These are phyloP conservation scores for Tylopilus subfusipes DNA, from an alignment of 768 basidiomycete species.

Conservation along the genomic window DNA sequence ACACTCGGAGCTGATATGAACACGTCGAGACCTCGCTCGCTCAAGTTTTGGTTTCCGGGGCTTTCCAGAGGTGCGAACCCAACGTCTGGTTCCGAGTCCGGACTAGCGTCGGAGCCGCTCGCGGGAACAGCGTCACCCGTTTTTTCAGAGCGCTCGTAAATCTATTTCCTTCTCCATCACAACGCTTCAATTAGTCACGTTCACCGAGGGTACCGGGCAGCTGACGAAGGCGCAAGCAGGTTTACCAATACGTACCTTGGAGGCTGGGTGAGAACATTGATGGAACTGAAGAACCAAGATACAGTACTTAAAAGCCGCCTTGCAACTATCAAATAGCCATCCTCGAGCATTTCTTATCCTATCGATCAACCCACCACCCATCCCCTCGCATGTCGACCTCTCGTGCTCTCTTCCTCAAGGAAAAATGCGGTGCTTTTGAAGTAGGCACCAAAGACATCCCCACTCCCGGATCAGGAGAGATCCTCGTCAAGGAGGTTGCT, in stretches of 20 bases:
- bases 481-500: conserved; percentile 42
- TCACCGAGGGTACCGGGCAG: neutral
- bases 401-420: conserved; percentile 17
- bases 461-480: conserved; percentile 40
- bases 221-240: neutral
- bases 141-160: neutral
- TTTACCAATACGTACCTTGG: neutral
- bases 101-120: too few species aligned
- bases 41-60: too few species aligned
- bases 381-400: conserved; percentile 9
- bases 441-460: conserved; percentile 8
- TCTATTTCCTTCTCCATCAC: neutral
- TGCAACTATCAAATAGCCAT: neutral
- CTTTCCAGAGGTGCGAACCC: too few species aligned
- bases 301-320: neutral
- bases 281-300: neutral
- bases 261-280: neutral
- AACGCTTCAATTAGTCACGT: neutral
- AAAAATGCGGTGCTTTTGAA: conserved; percentile 17
- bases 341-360: neutral
- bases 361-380: neutral
- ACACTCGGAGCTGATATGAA: too few species aligned
- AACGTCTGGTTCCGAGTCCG: too few species aligned
- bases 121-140: neutral
- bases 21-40: too few species aligned